These are phyloP conservation scores for Crataegus laevigata DNA, from an alignment of 306 rosid genomes.

Conservation along the genomic window DNA sequence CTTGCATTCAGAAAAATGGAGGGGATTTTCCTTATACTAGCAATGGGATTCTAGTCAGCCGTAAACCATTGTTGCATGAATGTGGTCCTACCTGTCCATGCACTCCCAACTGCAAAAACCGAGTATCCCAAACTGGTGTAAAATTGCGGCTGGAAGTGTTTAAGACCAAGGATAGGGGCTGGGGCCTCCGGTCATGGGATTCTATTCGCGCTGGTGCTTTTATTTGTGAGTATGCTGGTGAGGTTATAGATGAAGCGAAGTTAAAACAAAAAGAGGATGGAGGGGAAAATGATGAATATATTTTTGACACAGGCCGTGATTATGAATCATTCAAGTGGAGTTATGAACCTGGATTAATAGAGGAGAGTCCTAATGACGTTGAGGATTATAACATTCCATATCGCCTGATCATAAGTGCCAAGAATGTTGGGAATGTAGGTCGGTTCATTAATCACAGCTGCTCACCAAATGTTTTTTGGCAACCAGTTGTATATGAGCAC, in stretches of 20 bases:
- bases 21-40: constrained; percentile 52
- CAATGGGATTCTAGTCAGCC: constrained; percentile 44
- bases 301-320: constrained; percentile 44
- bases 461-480: constrained; percentile 68
- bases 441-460: constrained; percentile 72
- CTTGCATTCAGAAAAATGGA: constrained; percentile 49
- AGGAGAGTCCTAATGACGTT: constrained; percentile 22
- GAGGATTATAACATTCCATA: constrained; percentile 39
- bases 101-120: constrained; percentile 52
- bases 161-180: constrained; percentile 53
- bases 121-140: constrained; percentile 47
- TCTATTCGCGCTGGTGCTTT: constrained; percentile 59
- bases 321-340: constrained; percentile 49
- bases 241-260: constrained; percentile 34
- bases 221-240: constrained; percentile 61
- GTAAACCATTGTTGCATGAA: constrained; percentile 46
- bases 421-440: constrained; percentile 49
- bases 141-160: constrained; percentile 49
- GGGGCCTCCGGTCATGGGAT: constrained; percentile 66
- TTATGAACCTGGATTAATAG: constrained; percentile 42
- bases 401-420: constrained; percentile 51
- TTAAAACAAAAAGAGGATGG: constrained; percentile 15
- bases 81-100: constrained; percentile 57
- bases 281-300: constrained; percentile 38
- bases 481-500: constrained; percentile 47